Conservation (phyloP, 106 monocot species). For the Platanthera zijinensis region DNA sequence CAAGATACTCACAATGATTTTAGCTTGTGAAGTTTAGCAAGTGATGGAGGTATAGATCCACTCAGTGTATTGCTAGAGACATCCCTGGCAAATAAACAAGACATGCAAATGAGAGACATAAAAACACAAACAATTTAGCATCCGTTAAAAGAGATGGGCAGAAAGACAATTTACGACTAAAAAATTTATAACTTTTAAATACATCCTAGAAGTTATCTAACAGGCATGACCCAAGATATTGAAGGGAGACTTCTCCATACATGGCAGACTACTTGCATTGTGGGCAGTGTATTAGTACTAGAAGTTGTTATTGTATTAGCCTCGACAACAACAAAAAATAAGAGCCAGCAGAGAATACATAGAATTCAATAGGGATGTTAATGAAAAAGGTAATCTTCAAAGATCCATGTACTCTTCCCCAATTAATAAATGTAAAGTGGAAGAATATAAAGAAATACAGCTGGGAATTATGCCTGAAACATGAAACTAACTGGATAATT, state of each 20-base stretch:
- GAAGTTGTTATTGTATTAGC: neutral
- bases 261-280: neutral
- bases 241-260: neutral
- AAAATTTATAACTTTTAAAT: neutral
- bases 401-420: neutral
- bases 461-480: too few relatives aligned
- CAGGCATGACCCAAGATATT: neutral
- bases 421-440: neutral
- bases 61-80: conserved; percentile 91
- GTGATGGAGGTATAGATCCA: conserved; percentile 72
- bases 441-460: neutral
- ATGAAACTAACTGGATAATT: too few relatives aligned
- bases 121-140: neutral
- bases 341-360: neutral
- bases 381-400: neutral
- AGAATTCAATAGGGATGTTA: neutral
- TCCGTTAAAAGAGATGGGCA: neutral
- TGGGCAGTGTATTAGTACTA: neutral
- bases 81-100: conserved; percentile 45
- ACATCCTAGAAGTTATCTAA: neutral
- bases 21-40: conserved; percentile 66
- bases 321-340: neutral
- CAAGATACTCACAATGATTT: conserved; percentile 64
- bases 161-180: neutral
- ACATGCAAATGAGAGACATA: neutral